Conservation (phyloP, 1,284 basidiomycete species). For the Pseudozyma tsukubaensis region DNA sequence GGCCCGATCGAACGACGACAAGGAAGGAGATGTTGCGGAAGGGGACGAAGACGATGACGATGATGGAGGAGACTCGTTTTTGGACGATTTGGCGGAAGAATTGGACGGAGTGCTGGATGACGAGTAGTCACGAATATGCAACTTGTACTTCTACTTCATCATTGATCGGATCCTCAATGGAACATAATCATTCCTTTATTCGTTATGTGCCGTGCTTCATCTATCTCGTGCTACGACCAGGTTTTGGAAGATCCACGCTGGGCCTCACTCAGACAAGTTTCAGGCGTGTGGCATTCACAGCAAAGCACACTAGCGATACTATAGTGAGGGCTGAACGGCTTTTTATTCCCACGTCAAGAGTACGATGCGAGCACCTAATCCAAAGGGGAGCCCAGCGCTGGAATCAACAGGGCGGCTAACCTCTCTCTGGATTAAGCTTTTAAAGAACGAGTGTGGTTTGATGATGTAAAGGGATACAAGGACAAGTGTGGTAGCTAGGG, state of each 20-base stretch:
- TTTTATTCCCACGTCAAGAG: too few species aligned
- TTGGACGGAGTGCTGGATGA: slow-evolving; percentile 60
- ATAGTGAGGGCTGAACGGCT: too few species aligned
- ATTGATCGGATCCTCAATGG: neutral
- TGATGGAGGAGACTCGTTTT: slow-evolving; percentile 52
- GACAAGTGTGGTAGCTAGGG: neutral
- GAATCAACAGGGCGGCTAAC: slow-evolving; percentile 24
- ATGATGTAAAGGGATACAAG: slow-evolving; percentile 2
- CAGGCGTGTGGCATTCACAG: too few species aligned
- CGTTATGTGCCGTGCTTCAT: neutral
- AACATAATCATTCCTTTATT: neutral
- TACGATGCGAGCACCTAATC: too few species aligned
- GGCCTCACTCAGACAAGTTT: too few species aligned
- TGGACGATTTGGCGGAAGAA: slow-evolving; percentile 61
- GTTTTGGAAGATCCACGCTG: too few species aligned
- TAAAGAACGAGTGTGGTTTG: neutral
- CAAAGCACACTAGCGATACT: too few species aligned
- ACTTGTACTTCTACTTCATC: slow-evolving; percentile 19
- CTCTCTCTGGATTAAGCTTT: neutral
- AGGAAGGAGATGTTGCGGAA: slow-evolving; percentile 47
- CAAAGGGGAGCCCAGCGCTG: neutral
- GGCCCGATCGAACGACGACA: slow-evolving; percentile 29
- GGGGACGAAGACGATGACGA: slow-evolving; percentile 37
- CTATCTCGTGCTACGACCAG: too few species aligned
- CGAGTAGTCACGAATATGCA: slow-evolving; percentile 10